These are phyloP conservation scores for Aechmea fasciata DNA, from an alignment of 176 grass and related monocot species.

Conservation along the genomic window DNA sequence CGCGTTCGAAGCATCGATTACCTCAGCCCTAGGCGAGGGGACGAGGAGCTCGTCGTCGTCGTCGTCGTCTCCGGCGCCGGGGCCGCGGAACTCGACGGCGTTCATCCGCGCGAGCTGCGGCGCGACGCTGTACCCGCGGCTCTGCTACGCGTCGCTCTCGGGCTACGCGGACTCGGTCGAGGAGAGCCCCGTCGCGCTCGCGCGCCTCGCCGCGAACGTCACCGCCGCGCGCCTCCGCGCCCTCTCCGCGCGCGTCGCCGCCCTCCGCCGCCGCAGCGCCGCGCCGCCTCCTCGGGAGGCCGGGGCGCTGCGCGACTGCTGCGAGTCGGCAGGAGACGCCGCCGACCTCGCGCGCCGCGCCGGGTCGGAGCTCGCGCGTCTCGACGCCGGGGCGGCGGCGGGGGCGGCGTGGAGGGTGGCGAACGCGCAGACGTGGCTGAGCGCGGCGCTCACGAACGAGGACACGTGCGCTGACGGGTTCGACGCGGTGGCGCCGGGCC, in stretches of 20 bases:
- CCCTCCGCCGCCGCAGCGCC: neutral
- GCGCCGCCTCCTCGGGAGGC: neutral
- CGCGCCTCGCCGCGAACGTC: conserved; percentile 33
- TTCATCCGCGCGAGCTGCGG: conserved; percentile 33
- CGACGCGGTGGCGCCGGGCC: neutral
- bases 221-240: conserved; percentile 13
- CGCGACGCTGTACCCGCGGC: conserved; percentile 15
- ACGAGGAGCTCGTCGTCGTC: neutral
- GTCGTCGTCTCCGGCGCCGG: neutral
- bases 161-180: conserved; percentile 27
- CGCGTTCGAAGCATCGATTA: neutral
- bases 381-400: neutral
- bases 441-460: conserved; percentile 50
- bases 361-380: conserved; percentile 18
- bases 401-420: conserved; percentile 33
- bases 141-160: conserved; percentile 40
- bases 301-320: conserved; percentile 30
- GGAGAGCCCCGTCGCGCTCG: conserved; percentile 31
- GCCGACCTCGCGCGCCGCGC: conserved; percentile 17
- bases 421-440: conserved; percentile 65
- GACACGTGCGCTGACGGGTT: conserved; percentile 47
- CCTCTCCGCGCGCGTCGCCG: conserved; percentile 14
- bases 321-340: conserved; percentile 19
- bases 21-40: neutral
- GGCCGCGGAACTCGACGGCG: neutral